phyloP scores from a whole-genome alignment of 495 filamentous ascomycete genomes.

The Acidiella bohemica region DNA sequence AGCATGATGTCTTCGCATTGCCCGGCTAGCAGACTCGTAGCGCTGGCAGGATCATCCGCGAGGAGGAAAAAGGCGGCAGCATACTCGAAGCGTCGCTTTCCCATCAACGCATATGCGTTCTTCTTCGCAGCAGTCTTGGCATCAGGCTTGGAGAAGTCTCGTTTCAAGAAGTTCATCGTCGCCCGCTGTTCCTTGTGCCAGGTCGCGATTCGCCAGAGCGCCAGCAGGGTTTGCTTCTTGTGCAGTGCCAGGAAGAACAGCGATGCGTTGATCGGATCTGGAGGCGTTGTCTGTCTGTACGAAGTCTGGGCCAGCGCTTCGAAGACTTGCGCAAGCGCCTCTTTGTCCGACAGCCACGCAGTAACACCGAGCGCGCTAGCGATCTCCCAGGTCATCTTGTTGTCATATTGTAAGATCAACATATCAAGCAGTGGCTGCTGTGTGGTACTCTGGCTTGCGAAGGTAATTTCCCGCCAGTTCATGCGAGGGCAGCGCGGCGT shows the following conservation, averaged over 20 bases:
- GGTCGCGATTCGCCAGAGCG: conserved; percentile 87
- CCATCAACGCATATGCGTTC: conserved; percentile 94
- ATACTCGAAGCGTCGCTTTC: conserved; percentile 85
- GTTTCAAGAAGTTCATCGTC: conserved; percentile 63
- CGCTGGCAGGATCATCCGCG: conserved; percentile 72
- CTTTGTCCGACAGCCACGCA: conserved; percentile 77
- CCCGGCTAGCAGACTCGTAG: conserved; percentile 68
- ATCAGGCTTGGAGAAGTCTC: conserved; percentile 62
- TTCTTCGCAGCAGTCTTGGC: conserved; percentile 90
- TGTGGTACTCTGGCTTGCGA: conserved; percentile 82
- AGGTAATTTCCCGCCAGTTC: conserved; percentile 86
- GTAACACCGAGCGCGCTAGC: conserved; percentile 61
- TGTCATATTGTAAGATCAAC: conserved; percentile 66
- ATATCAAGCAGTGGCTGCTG: conserved; percentile 89
- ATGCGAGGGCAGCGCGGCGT: conserved; percentile 39
- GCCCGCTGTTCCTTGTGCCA: conserved; percentile 77
- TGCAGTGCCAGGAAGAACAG: conserved; percentile 67
- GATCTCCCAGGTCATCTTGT: conserved; percentile 66
- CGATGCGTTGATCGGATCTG: conserved; percentile 83
- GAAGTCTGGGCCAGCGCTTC: conserved; percentile 84
- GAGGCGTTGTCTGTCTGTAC: conserved; percentile 64
- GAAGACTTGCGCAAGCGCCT: conserved; percentile 51
- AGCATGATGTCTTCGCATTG: conserved; percentile 82
- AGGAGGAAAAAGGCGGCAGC: conserved; percentile 93
- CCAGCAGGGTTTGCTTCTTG: conserved; percentile 85